Evolutionary conservation across 169 alveolate species (phyloP).

Genomic region (Plasmodium vinckei): DNA sequence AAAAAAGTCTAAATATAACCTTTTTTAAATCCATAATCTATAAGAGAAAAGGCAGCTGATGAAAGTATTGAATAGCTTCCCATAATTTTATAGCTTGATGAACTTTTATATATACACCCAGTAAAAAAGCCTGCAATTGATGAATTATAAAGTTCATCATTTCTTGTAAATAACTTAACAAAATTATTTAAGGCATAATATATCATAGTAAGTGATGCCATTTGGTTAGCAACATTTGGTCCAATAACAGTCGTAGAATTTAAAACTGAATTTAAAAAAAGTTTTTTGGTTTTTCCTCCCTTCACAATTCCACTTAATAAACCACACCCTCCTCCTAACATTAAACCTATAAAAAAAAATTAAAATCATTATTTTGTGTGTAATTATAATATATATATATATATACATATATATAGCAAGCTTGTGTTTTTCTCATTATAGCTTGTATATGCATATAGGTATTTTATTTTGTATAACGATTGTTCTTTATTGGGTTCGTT

Average conservation of each 20-base stretch:
- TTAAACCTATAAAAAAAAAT: slow-evolving; percentile 80
- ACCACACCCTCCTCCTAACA: slow-evolving; percentile 90
- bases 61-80: slow-evolving; percentile 81
- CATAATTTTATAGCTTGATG: slow-evolving; percentile 78
- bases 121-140: slow-evolving; percentile 87
- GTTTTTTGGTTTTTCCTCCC: slow-evolving; percentile 90
- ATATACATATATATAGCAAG: not conserved
- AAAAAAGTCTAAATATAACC: slow-evolving; percentile 42
- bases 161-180: slow-evolving; percentile 77
- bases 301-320: slow-evolving; percentile 85
- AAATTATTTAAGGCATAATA: slow-evolving; percentile 86
- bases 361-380: slow-evolving; percentile 2
- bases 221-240: slow-evolving; percentile 88
- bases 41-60: slow-evolving; percentile 82
- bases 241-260: slow-evolving; percentile 88
- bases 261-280: slow-evolving; percentile 87
- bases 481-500: not conserved
- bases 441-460: too few relatives aligned
- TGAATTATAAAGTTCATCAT: slow-evolving; percentile 83
- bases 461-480: too few relatives aligned
- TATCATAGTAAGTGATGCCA: slow-evolving; percentile 87
- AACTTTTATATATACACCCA: slow-evolving; percentile 89
- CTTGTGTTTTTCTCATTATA: too few relatives aligned
- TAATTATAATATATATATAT: not conserved
- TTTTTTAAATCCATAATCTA: slow-evolving; percentile 83